phyloP scores from a whole-genome alignment of 805 yeast genomes.

The Yarrowia keelungensis region DNA sequence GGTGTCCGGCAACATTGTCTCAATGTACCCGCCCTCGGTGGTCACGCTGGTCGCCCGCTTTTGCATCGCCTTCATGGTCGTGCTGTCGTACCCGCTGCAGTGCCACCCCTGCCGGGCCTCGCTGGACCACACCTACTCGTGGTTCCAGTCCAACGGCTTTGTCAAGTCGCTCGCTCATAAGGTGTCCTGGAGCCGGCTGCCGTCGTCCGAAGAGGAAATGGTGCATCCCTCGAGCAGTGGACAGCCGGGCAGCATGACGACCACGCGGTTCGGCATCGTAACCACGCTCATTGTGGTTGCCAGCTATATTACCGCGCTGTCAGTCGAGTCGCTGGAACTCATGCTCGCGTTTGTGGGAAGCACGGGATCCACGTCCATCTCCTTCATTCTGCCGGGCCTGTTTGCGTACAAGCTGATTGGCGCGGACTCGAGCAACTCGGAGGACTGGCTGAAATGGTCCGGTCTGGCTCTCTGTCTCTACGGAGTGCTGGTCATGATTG shows the following conservation, averaged over 20 bases:
- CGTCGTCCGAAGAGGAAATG: conserved; percentile 36
- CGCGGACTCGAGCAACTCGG: conserved; percentile 42
- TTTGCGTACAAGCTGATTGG: conserved; percentile 75
- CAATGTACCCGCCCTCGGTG: conserved; percentile 69
- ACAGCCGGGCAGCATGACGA: conserved; percentile 38
- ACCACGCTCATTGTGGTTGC: conserved; percentile 57
- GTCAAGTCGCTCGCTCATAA: conserved; percentile 19
- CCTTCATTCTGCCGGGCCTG: conserved; percentile 87
- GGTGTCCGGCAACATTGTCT: conserved; percentile 79
- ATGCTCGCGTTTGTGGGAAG: conserved; percentile 90
- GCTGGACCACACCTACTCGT: conserved; percentile 71
- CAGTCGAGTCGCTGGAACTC: conserved; percentile 75
- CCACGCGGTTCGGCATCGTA: conserved; percentile 50
- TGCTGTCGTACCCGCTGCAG: conserved; percentile 87
- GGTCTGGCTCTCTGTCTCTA: conserved; percentile 66
- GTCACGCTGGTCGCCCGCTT: conserved; percentile 80
- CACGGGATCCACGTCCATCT: conserved; percentile 90
- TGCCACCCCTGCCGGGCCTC: conserved; percentile 90
- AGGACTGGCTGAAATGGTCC: conserved; percentile 53
- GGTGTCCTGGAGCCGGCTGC: conserved; percentile 20
- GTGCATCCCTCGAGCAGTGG: conserved; percentile 6
- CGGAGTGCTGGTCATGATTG: conserved; percentile 74
- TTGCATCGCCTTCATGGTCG: conserved; percentile 80
- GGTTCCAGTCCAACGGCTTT: conserved; percentile 49
- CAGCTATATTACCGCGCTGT: conserved; percentile 69